Evolutionary conservation across 2,329 filamentous ascomycete species (phyloP).

Genomic region (Trichoderma gracile): DNA sequence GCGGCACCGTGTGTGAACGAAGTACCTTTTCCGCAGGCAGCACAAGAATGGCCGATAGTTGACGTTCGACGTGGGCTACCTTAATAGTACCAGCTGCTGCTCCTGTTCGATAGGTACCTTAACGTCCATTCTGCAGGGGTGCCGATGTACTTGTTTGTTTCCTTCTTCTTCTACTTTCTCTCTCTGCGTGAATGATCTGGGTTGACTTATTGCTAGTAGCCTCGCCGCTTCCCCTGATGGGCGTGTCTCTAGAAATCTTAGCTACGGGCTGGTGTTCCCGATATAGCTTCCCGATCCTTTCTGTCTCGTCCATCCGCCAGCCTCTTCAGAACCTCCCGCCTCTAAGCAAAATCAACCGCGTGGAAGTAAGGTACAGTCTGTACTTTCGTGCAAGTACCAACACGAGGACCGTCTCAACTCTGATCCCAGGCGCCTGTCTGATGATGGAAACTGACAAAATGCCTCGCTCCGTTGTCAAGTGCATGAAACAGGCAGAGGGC

Average conservation of each 20-base stretch:
- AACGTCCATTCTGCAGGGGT: not conserved
- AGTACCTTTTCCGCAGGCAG: not conserved
- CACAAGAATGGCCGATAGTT: not conserved
- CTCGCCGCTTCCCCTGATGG: not conserved
- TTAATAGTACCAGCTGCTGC: not conserved
- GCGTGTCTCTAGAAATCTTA: not conserved
- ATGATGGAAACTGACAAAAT: not conserved
- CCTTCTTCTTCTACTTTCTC: too few species aligned
- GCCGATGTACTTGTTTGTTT: too few species aligned
- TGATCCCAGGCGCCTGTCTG: constrained; percentile 2
- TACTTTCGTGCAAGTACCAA: too few species aligned
- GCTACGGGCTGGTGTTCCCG: constrained; percentile 9
- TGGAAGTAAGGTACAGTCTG: too few species aligned
- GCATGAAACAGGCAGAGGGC: not conserved
- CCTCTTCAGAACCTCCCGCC: not conserved
- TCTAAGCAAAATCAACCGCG: not conserved
- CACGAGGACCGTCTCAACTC: not conserved
- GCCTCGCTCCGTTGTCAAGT: not conserved
- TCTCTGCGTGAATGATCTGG: constrained; percentile 2
- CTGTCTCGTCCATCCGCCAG: constrained; percentile 13
- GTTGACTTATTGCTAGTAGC: constrained; percentile 2
- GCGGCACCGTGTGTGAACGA: not conserved
- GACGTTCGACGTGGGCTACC: not conserved
- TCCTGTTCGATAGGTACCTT: not conserved
- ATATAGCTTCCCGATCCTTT: constrained; percentile 21